Evolutionary conservation across 108 stramenopile genomes (phyloP).

Genomic region (Skeletonema menzelii): DNA sequence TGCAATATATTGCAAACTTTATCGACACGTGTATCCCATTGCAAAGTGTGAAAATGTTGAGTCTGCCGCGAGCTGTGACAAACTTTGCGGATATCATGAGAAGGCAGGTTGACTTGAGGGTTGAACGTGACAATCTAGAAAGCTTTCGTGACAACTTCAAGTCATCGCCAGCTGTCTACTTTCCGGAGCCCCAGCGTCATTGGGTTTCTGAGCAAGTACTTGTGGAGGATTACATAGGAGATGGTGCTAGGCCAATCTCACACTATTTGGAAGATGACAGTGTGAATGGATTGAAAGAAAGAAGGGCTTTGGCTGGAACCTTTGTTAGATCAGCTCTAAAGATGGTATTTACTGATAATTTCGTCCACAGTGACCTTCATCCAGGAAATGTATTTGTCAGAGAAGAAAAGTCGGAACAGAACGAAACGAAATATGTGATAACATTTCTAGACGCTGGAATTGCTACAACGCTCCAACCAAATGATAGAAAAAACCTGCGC

Average conservation of each 20-base stretch:
- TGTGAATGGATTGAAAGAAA: slow-evolving; percentile 50
- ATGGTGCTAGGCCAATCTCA: slow-evolving; percentile 71
- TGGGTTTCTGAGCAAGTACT: slow-evolving; percentile 63
- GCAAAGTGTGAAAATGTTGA: slow-evolving; percentile 62
- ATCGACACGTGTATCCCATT: slow-evolving; percentile 60
- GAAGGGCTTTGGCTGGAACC: slow-evolving; percentile 69
- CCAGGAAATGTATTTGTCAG: slow-evolving; percentile 65
- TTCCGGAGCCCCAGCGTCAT: slow-evolving; percentile 66
- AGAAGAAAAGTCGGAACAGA: slow-evolving; percentile 19
- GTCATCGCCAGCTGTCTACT: slow-evolving; percentile 37
- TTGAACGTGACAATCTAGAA: slow-evolving; percentile 69
- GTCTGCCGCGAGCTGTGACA: slow-evolving; percentile 69
- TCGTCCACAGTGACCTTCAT: slow-evolving; percentile 78
- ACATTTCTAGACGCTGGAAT: slow-evolving; percentile 91
- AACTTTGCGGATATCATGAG: slow-evolving; percentile 73
- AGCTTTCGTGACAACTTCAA: slow-evolving; percentile 71
- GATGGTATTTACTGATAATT: slow-evolving; percentile 87
- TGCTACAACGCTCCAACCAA: slow-evolving; percentile 61
- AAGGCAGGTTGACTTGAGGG: slow-evolving; percentile 77
- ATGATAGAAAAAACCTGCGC: slow-evolving; percentile 73
- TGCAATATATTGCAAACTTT: slow-evolving; percentile 64
- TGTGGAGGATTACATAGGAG: slow-evolving; percentile 69
- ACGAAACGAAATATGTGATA: slow-evolving; percentile 50
- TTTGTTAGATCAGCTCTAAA: slow-evolving; percentile 86
- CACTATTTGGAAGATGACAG: slow-evolving; percentile 62